A percentile compares a stretch with the other conserved stretches of the same genome.
phyloP scores from a whole-genome alignment of 2,329 filamentous ascomycete species.

The Volutella citrinella region DNA sequence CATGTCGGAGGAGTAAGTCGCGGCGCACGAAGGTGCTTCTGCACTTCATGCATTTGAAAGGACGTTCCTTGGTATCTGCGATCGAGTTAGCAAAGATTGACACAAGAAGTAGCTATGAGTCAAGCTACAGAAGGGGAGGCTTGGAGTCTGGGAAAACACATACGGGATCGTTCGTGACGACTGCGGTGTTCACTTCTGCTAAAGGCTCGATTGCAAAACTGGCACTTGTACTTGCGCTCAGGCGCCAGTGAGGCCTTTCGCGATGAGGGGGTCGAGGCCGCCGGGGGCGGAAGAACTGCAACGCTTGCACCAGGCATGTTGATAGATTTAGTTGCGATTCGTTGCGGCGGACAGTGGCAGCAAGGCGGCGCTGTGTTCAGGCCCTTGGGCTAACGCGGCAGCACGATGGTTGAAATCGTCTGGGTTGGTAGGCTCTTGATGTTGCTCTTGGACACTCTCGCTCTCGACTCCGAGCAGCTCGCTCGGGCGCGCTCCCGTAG shows the following conservation, averaged over 20 bases:
- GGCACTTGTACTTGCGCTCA: conserved; percentile 99
- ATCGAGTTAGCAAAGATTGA: conserved; percentile 22
- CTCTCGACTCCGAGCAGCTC: conserved; percentile 45
- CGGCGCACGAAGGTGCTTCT: conserved; percentile 97
- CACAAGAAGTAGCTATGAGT: conserved; percentile 7
- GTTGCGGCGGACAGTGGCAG: conserved; percentile 19
- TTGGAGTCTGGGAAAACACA: conserved; percentile 43
- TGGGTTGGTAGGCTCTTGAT: conserved; percentile 29
- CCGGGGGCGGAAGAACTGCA: conserved; percentile 60
- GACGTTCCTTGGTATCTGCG: conserved; percentile 94
- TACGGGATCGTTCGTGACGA: conserved; percentile 97
- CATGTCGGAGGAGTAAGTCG: conserved; percentile 92
- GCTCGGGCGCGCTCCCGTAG: conserved; percentile 64
- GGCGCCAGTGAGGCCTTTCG: conserved; percentile 76
- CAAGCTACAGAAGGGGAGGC: conserved; percentile 9
- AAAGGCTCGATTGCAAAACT: conserved; percentile 97
- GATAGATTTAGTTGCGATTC: conserved; percentile 35
- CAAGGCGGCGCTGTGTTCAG: conserved; percentile 23
- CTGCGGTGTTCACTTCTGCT: conserved; percentile 96
- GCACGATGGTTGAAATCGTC: conserved; percentile 61
- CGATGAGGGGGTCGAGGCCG: conserved; percentile 66
- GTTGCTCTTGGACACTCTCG: conserved; percentile 29
- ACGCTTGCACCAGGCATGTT: conserved; percentile 70
- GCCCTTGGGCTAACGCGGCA: conserved; percentile 30
- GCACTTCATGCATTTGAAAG: conserved; percentile 98